A percentile compares a stretch with the other conserved stretches of the same genome.
Evolutionary conservation across 169 alveolate genomes (phyloP).

Genomic region (Cryptosporidium viatorum): DNA sequence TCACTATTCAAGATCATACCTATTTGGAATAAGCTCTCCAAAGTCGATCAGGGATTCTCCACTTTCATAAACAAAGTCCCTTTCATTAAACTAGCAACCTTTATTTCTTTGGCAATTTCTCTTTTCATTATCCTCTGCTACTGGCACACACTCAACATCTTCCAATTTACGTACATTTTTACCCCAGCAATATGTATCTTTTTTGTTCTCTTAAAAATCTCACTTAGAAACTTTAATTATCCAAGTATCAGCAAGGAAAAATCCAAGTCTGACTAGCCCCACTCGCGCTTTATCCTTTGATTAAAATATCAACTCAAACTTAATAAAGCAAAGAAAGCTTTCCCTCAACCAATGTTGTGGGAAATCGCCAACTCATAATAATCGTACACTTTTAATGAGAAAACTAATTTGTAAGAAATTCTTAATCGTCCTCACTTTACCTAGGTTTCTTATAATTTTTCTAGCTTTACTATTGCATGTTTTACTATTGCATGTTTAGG

Average conservation of each 20-base stretch:
- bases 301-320: conserved; percentile 6
- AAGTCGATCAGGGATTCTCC: not conserved
- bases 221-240: conserved; percentile 13
- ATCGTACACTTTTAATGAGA: not conserved
- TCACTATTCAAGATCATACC: not conserved
- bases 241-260: not conserved
- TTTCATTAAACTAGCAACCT: not conserved
- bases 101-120: conserved; percentile 18
- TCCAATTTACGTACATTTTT: conserved; percentile 52
- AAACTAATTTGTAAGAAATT: not conserved
- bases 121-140: conserved; percentile 37
- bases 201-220: conserved; percentile 14
- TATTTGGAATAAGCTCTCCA: conserved; percentile 40
- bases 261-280: conserved; percentile 7
- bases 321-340: not conserved
- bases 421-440: not conserved
- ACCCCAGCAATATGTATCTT: conserved; percentile 27
- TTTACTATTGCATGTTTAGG: not conserved
- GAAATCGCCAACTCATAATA: not conserved
- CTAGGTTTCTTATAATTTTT: not conserved
- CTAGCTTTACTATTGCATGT: not conserved
- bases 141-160: conserved; percentile 58
- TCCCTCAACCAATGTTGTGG: not conserved
- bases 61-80: not conserved
- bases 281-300: not conserved